phyloP scores from a whole-genome alignment of 139 green algal species.

The Chlorella ohadii region DNA sequence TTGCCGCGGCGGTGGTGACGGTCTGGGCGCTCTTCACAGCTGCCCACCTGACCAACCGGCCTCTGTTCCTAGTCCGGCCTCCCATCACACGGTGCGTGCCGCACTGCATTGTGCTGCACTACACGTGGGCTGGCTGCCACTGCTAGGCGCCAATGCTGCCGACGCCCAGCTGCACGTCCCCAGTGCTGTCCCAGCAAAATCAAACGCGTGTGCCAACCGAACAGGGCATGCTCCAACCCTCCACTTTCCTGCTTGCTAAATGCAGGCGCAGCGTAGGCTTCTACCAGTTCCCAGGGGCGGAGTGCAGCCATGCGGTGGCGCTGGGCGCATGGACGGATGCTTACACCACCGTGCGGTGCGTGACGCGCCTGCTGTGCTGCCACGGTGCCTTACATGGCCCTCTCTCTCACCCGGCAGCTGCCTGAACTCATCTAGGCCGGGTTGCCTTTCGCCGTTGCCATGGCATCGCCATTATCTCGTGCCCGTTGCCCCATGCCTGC shows the following conservation, averaged over 20 bases:
- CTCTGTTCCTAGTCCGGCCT: conserved; percentile 5
- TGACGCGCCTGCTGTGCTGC: not conserved
- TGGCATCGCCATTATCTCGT: too few relatives aligned
- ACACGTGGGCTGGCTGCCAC: not conserved
- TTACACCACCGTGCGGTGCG: not conserved
- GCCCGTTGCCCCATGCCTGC: too few relatives aligned
- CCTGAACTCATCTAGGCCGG: too few relatives aligned
- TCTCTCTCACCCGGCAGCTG: not conserved
- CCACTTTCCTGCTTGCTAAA: not conserved
- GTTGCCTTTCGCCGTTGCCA: too few relatives aligned
- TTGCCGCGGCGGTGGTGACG: not conserved
- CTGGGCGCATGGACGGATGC: conserved; percentile 11
- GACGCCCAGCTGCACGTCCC: not conserved
- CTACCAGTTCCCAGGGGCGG: not conserved
- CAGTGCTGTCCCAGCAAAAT: too few relatives aligned
- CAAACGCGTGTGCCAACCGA: not conserved
- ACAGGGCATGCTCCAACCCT: not conserved
- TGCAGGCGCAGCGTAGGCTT: conserved; percentile 10
- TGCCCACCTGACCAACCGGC: not conserved
- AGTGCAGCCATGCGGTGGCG: not conserved
- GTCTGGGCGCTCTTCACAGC: not conserved
- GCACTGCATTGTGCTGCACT: too few relatives aligned
- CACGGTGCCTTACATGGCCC: not conserved
- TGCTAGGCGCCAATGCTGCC: too few relatives aligned
- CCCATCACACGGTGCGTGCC: conserved; percentile 9